phyloP scores from a whole-genome alignment of 2,329 filamentous ascomycete genomes.

The Colletotrichum chrysophilum region DNA sequence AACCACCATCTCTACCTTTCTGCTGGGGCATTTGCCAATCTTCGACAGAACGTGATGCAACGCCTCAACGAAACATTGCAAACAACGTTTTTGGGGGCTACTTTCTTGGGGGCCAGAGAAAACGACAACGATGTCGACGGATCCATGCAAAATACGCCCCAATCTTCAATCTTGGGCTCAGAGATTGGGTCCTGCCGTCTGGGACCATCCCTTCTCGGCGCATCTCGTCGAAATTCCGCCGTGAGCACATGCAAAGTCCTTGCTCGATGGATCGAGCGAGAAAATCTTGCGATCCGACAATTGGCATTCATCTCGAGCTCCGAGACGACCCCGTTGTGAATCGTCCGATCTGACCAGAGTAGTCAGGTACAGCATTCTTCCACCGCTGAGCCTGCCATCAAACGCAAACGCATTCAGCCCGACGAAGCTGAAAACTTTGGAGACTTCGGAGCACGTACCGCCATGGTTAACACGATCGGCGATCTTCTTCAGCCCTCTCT shows the following conservation, averaged over 20 bases:
- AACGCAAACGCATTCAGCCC: background rate
- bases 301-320: background rate
- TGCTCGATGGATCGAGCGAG: background rate
- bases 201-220: constrained; percentile 4
- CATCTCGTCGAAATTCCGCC: background rate
- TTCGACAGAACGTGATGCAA: background rate
- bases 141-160: background rate
- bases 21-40: background rate
- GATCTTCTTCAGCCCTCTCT: background rate
- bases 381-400: background rate
- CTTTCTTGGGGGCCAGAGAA: background rate
- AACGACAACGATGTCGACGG: background rate
- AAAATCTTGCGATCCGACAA: background rate
- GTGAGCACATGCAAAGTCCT: background rate
- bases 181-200: background rate
- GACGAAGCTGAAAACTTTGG: background rate
- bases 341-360: background rate
- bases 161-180: background rate
- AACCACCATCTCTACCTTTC: background rate
- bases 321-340: background rate
- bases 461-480: background rate
- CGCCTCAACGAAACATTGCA: background rate
- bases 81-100: background rate
- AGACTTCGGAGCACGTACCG: background rate
- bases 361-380: background rate